Base-by-base conservation (phyloP, 2,329 filamentous ascomycete genomes). In the Fusarium anthophilum region DNA sequence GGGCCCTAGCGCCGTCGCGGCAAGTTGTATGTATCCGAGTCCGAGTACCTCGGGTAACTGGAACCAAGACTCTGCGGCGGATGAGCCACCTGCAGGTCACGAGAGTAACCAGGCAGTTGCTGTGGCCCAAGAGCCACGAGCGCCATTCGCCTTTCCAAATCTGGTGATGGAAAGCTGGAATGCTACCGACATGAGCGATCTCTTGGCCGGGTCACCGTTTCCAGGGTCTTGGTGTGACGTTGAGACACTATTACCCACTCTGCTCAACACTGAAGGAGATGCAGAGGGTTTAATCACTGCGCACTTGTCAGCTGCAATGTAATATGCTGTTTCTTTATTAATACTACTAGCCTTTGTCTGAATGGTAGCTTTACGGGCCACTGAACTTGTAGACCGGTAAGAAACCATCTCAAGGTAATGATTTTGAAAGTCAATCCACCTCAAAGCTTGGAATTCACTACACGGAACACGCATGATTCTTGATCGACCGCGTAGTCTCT, bases 331-430 rank as follows among this genome's bases (percentile, higher is more conserved):
- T 41, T 41, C 12, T 41, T 8, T 14, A 41, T 41, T 22, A 20
- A 22, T 14, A 22, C 4, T 22, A 14, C 22, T 41, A 4, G 20
- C 7, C 18, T 41, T 8, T 41, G 7, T 22, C 8, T 41, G 14
- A 22, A 41, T 14, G 20, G 12, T 41, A 22, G 20, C 20, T 22
- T 13, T 22, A 14, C 14, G 38, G 38, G 18, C 20, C 12, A 13
- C 20, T 39, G 38, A 20, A 22, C 18, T 39, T 39, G 18, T 7
- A 13, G 11, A 22, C 38, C 8, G 18, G 11, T 8, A 12, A 39
- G 18, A 39, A 4, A 20, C 3, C 0, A 8, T 39, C 11, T 3
- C 0, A 22, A 10, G 3, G 38, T 20, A 20, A n/a, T n/a, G n/a
- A n/a, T n/a, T n/a, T n/a, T n/a, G n/a, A n/a, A 32, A 32, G 30